A percentile compares a stretch with the other conserved stretches of the same genome.
These are phyloP conservation scores for Ascoidea rubescens DNA, from an alignment of 805 yeast genomes.

Conservation along the genomic window DNA sequence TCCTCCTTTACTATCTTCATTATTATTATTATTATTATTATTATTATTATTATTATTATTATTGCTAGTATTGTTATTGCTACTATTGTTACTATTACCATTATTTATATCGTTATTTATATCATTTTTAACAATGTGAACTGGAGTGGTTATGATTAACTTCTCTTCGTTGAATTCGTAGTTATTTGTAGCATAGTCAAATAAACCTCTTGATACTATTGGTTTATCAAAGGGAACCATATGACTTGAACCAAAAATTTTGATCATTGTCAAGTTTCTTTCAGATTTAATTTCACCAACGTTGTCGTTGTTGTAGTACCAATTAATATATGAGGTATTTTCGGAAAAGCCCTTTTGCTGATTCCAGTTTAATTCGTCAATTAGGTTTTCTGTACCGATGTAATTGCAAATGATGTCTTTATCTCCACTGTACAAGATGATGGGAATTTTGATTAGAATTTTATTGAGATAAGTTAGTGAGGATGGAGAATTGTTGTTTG, in stretches of 20 bases:
- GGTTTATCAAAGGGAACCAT: constrained; percentile 89
- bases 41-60: not conserved
- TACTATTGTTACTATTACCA: not conserved
- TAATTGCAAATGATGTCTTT: constrained; percentile 63
- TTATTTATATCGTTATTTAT: not conserved
- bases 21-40: not conserved
- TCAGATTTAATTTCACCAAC: constrained; percentile 38
- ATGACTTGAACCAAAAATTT: constrained; percentile 68
- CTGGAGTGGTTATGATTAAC: not conserved
- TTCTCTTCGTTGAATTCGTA: not conserved
- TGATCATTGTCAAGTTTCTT: constrained; percentile 63
- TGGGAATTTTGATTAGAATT: constrained; percentile 32
- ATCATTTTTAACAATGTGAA: not conserved
- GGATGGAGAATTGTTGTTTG: constrained; percentile 30
- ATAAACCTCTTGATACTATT: constrained; percentile 50
- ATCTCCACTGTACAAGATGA: constrained; percentile 56
- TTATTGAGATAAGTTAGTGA: constrained; percentile 41
- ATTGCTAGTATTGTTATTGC: not conserved
- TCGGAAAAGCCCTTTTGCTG: constrained; percentile 24
- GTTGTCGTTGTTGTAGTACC: constrained; percentile 29
- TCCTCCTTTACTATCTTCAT: not conserved
- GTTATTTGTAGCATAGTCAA: constrained; percentile 28
- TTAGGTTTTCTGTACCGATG: constrained; percentile 46
- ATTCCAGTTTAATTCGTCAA: constrained; percentile 38
- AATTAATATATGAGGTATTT: constrained; percentile 20